Base-by-base conservation (phyloP, 441 rosid species). In the Erysimum cheiri region DNA sequence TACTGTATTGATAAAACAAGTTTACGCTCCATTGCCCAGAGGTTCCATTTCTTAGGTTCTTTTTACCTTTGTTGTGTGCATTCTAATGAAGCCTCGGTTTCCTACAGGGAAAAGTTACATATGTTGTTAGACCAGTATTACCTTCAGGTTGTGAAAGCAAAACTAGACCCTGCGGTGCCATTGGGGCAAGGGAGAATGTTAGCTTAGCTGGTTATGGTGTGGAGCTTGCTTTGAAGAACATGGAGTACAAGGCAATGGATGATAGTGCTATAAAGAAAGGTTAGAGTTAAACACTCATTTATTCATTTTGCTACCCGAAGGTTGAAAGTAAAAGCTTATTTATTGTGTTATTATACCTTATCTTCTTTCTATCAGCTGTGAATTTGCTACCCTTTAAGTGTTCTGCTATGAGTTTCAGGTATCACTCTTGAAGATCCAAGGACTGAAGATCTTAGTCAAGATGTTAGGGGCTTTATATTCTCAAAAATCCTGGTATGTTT, bases 181-280 rank as follows among this genome's bases (percentile, higher is more conserved):
- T 91, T 78, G 98, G 99, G 57, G 80, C 91, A 14, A 83, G 74
- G 62, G 96, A 86, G 73, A 75, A 83, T 75, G 86, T 90, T 78
- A 86, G 83, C 80, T 87, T 93, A 83, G 99, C 95, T 73, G 99
- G 99, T 69, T 96, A 93, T 82, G 98, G 99, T 41, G 98, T 93
- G 37, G 99, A 96, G 81, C 99, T 96, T 82, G 99, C 99, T 69
- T 62, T 96, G 84, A 96, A 96, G 87, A 96, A 93, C 81, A 96
- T 96, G 98, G 98, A 96, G 80, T 96, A 96, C 74, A 93, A 96
- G 78, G 99, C 98, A 33, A 93, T 96, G 88, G 99, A 96, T 84
- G 99, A 96, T 77, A 90, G 88, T 82, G 80, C 92, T 11, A 77
- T 96, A 77, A 93, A 90, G 85, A 92, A 93, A 87, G 99, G 99